A percentile compares a stretch with the other conserved stretches of the same genome.
Conservation (phyloP, 805 yeast genomes). For the Lipomyces mesembrius region DNA sequence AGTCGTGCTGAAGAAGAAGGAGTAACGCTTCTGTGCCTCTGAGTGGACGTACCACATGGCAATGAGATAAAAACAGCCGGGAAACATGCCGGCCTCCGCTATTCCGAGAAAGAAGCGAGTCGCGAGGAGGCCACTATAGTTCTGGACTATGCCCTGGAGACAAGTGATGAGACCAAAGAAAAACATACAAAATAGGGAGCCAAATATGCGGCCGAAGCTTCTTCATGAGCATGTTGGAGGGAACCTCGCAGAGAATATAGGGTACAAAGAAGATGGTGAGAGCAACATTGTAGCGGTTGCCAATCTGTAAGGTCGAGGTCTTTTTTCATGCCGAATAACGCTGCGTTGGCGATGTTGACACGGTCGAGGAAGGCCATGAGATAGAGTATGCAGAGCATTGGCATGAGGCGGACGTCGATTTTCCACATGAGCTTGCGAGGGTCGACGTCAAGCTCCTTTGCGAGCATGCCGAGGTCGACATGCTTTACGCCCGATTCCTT, state of each 20-base stretch:
- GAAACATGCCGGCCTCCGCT: constrained; percentile 74
- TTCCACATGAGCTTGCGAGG: constrained; percentile 64
- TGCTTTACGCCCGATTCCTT: not conserved
- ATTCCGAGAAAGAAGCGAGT: constrained; percentile 70
- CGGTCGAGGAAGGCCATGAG: constrained; percentile 75
- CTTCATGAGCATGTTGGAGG: constrained; percentile 67
- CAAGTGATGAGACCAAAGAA: constrained; percentile 67
- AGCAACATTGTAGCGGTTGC: constrained; percentile 65
- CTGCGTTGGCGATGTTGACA: constrained; percentile 82
- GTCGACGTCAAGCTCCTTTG: constrained; percentile 56
- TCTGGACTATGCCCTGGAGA: constrained; percentile 67
- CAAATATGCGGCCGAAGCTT: constrained; percentile 65
- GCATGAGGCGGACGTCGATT: constrained; percentile 69
- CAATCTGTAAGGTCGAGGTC: constrained; percentile 57
- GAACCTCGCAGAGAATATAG: constrained; percentile 59
- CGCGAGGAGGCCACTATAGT: constrained; percentile 62
- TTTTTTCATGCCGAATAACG: constrained; percentile 65
- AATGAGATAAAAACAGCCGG: constrained; percentile 72
- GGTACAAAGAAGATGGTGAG: constrained; percentile 75
- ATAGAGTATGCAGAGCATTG: constrained; percentile 75
- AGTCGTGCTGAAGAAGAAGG: constrained; percentile 71
- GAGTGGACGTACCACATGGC: constrained; percentile 65
- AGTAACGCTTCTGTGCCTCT: constrained; percentile 72
- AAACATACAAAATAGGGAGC: constrained; percentile 62
- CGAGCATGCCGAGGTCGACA: constrained; percentile 44